phyloP scores from a whole-genome alignment of 352 stramenopile genomes.

The Phytophthora boehmeriae region DNA sequence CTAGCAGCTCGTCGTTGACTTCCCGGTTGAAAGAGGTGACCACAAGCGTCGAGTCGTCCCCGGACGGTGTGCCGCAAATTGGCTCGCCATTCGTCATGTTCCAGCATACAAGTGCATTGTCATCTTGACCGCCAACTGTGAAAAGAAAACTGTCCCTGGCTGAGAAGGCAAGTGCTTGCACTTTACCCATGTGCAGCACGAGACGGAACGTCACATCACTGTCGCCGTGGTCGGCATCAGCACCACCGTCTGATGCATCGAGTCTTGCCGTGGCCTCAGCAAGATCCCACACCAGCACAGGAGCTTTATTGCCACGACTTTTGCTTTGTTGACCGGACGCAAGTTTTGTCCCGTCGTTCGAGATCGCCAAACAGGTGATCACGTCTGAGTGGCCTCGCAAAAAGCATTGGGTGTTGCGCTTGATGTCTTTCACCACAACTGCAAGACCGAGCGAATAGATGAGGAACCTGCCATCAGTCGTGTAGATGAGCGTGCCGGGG shows the following conservation, averaged over 20 bases:
- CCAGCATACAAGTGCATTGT: constrained; percentile 98
- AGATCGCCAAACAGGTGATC: constrained; percentile 93
- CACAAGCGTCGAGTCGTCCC: constrained; percentile 91
- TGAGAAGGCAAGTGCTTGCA: constrained; percentile 94
- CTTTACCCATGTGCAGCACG: constrained; percentile 95
- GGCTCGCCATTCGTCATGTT: constrained; percentile 88
- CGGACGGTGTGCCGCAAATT: constrained; percentile 94
- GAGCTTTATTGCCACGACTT: constrained; percentile 93
- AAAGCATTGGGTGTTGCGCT: constrained; percentile 84
- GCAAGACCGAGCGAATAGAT: constrained; percentile 89
- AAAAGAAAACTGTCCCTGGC: constrained; percentile 88
- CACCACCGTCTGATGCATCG: constrained; percentile 64
- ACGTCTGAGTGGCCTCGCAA: constrained; percentile 93
- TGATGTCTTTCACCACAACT: constrained; percentile 85
- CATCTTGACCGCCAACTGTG: constrained; percentile 94
- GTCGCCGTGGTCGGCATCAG: constrained; percentile 36
- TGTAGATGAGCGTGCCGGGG: constrained; percentile 80
- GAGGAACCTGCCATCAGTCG: constrained; percentile 78
- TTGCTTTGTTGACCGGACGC: constrained; percentile 92
- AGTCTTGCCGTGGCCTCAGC: constrained; percentile 77
- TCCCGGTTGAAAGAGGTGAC: constrained; percentile 86
- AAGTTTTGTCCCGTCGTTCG: constrained; percentile 89
- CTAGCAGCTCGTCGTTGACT: constrained; percentile 92
- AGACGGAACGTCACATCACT: constrained; percentile 88
- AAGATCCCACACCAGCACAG: constrained; percentile 96